Conservation (phyloP, 768 basidiomycete genomes). For the Amanita subjunquillea region DNA sequence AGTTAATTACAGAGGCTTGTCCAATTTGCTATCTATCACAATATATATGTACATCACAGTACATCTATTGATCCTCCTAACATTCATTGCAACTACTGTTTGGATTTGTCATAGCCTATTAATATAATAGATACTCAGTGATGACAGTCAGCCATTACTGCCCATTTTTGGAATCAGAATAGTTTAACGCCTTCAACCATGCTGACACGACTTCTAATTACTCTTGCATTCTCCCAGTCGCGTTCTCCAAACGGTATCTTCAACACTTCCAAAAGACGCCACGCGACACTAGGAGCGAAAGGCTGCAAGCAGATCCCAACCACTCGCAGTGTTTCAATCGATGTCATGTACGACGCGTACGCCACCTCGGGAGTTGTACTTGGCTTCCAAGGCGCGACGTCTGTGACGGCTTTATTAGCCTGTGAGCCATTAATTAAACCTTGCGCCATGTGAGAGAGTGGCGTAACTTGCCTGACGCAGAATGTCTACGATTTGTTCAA, state of each 20-base stretch:
- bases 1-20: too few relatives aligned
- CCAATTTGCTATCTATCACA: too few relatives aligned
- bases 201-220: neutral
- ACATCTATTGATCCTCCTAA: too few relatives aligned
- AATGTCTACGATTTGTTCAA: constrained; percentile 37
- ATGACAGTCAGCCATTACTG: too few relatives aligned
- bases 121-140: too few relatives aligned
- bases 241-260: constrained; percentile 8
- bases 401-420: constrained; percentile 62
- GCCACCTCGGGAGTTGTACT: constrained; percentile 19
- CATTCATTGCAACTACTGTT: too few relatives aligned
- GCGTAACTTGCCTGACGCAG: constrained; percentile 35
- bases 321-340: constrained; percentile 60
- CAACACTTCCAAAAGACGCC: constrained; percentile 47
- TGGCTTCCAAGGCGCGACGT: constrained; percentile 56
- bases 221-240: neutral
- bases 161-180: neutral
- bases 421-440: constrained; percentile 17
- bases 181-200: neutral
- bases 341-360: constrained; percentile 36
- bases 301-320: constrained; percentile 66
- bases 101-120: too few relatives aligned
- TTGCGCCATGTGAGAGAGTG: neutral
- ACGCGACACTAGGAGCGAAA: constrained; percentile 56
- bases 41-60: too few relatives aligned